Percentiles rank a stretch among this genome's conserved stretches.
These are phyloP conservation scores for Pyronema omphalodes DNA, from an alignment of 495 filamentous ascomycete genomes.

Conservation along the genomic window DNA sequence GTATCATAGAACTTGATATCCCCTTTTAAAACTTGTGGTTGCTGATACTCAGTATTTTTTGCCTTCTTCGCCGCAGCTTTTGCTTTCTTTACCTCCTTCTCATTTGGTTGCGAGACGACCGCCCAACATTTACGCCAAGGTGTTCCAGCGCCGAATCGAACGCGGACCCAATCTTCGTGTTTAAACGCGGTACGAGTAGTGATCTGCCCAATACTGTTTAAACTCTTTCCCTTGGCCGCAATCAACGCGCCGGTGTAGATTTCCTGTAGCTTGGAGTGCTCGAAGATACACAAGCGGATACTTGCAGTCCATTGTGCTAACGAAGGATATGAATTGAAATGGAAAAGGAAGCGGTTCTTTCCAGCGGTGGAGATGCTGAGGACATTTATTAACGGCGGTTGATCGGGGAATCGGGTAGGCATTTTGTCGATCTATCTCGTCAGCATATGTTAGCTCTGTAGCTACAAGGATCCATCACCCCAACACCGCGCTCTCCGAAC, in stretches of 20 bases:
- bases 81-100: constrained; percentile 71
- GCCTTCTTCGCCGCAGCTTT: constrained; percentile 68
- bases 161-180: constrained; percentile 84
- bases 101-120: constrained; percentile 76
- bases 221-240: constrained; percentile 71
- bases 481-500: too few species aligned
- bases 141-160: constrained; percentile 88
- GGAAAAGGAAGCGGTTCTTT: constrained; percentile 82
- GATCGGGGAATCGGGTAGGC: constrained; percentile 55
- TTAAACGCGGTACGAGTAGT: constrained; percentile 59
- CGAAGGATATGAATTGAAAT: constrained; percentile 88
- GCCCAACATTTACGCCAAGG: constrained; percentile 96
- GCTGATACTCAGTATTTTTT: constrained; percentile 46
- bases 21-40: constrained; percentile 50
- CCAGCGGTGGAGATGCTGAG: constrained; percentile 89
- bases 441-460: constrained; percentile 1
- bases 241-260: constrained; percentile 92
- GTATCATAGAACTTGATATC: constrained; percentile 85
- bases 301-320: constrained; percentile 91
- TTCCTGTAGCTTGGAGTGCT: constrained; percentile 83
- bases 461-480: neutral
- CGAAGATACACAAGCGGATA: constrained; percentile 86
- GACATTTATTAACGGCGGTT: constrained; percentile 74
- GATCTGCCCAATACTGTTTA: constrained; percentile 76
- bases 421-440: constrained; percentile 63